Conservation (phyloP, 306 rosid species). For the Cucurbita moschata region DNA sequence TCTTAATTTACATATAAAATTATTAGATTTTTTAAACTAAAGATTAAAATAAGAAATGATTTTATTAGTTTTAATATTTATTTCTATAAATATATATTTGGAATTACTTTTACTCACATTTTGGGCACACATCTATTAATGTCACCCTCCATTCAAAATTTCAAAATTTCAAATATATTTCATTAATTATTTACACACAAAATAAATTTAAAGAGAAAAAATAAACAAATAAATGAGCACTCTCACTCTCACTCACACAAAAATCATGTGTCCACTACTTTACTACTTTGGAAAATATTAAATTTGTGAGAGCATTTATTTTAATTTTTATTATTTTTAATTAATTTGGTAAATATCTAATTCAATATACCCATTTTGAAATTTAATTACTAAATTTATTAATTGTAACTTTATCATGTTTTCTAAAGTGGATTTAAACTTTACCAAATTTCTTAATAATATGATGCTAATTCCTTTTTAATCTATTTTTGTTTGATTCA, state of each 20-base stretch:
- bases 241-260: background rate
- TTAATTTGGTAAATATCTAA: too few relatives aligned
- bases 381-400: background rate
- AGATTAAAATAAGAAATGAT: background rate
- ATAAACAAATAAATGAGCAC: background rate
- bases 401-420: background rate
- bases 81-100: background rate
- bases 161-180: conserved; percentile 2
- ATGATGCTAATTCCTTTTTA: background rate
- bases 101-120: background rate
- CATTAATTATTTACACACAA: background rate
- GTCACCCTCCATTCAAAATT: conserved; percentile 7
- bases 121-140: background rate
- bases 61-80: background rate
- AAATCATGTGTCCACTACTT: background rate
- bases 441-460: background rate
- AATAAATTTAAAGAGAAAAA: background rate
- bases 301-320: background rate
- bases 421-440: background rate
- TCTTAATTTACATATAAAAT: background rate
- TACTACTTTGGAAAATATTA: background rate
- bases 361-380: background rate
- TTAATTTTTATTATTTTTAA: too few relatives aligned
- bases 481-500: background rate
- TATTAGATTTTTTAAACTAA: background rate